These are phyloP conservation scores for Irpex rosettiformis DNA, from an alignment of 1,284 basidiomycete genomes.

Conservation along the genomic window DNA sequence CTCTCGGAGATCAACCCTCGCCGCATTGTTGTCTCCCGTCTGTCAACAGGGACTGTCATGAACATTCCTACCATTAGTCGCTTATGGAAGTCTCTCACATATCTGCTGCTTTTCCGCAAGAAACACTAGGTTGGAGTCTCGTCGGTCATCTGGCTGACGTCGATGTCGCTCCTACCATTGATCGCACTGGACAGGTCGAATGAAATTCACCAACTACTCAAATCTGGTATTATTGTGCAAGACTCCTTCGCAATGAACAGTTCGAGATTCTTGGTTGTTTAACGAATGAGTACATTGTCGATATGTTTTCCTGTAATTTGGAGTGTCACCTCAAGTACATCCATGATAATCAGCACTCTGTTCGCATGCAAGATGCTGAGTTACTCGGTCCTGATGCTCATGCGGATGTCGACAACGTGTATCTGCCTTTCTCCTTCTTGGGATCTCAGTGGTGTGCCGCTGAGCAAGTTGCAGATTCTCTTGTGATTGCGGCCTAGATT, in stretches of 20 bases:
- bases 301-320: conserved; percentile 33
- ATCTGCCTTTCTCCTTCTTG: too few species aligned
- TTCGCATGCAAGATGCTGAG: conserved; percentile 22
- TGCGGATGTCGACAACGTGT: too few species aligned
- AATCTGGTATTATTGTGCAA: too few species aligned
- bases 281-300: conserved; percentile 32
- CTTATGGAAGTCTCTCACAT: conserved; percentile 30
- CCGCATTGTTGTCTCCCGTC: conserved; percentile 15
- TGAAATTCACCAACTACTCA: too few species aligned
- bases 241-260: conserved; percentile 16
- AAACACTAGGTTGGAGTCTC: conserved; percentile 32
- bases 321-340: conserved; percentile 32
- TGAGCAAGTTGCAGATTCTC: too few species aligned
- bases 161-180: background rate
- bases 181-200: too few species aligned
- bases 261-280: conserved; percentile 33
- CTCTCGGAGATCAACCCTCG: conserved; percentile 15
- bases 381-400: too few species aligned
- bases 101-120: conserved; percentile 35
- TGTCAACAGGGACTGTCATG: background rate
- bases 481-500: too few species aligned
- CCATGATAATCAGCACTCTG: conserved; percentile 23
- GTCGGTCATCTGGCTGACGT: background rate
- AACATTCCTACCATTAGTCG: conserved; percentile 26
- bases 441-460: too few species aligned